These are phyloP conservation scores for Talaromyces rugulosus DNA, from an alignment of 2,329 filamentous ascomycete species.

Conservation along the genomic window DNA sequence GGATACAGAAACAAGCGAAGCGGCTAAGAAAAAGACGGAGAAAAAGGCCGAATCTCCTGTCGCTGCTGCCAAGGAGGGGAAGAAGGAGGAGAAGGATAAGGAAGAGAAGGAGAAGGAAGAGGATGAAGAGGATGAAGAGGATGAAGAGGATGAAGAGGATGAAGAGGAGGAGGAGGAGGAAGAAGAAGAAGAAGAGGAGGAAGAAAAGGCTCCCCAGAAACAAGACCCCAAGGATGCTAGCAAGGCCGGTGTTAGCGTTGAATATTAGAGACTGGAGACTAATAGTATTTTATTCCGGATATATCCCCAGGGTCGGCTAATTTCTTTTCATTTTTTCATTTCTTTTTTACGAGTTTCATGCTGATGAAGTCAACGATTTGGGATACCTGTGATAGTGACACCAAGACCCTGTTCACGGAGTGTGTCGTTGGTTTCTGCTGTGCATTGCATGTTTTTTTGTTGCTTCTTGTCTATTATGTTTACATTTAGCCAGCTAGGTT, in stretches of 20 bases:
- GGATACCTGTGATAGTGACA: slow-evolving; percentile 8
- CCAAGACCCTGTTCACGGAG: background rate
- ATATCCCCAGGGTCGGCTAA: background rate
- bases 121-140: background rate
- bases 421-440: background rate
- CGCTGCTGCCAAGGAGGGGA: background rate
- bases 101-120: background rate
- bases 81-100: background rate
- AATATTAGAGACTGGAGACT: slow-evolving; percentile 15
- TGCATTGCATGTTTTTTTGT: background rate
- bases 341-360: background rate
- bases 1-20: slow-evolving; percentile 12
- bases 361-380: slow-evolving; percentile 4
- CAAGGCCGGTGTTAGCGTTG: slow-evolving; percentile 20
- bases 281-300: background rate
- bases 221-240: slow-evolving; percentile 20
- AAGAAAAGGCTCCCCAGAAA: slow-evolving; percentile 15
- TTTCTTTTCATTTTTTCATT: background rate
- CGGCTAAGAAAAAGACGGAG: slow-evolving; percentile 11
- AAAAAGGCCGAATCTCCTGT: background rate
- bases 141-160: background rate
- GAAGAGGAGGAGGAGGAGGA: background rate
- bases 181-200: background rate
- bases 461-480: background rate
- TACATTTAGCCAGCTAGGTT: background rate